A percentile compares a stretch with the other conserved stretches of the same genome.
Evolutionary conservation across 1,139 yeast species (phyloP).

Genomic region (Trichomonascaceae sp.): DNA sequence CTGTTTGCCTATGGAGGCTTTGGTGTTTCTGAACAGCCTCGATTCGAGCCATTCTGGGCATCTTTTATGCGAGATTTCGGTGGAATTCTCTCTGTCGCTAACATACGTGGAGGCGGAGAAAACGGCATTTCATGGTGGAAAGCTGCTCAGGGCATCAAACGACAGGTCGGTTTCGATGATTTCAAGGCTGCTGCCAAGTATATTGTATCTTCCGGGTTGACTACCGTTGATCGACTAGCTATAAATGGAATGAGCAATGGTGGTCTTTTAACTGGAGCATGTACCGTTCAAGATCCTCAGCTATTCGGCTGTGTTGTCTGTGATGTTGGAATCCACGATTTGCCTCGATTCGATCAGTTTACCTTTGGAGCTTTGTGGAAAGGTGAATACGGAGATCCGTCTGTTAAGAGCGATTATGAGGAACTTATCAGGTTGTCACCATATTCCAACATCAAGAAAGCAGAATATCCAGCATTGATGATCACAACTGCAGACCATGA

Average conservation of each 20-base stretch:
- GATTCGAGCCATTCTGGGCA: slow-evolving; percentile 6
- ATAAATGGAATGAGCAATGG: slow-evolving; percentile 10
- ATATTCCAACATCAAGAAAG: slow-evolving; percentile 6
- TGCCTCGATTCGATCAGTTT: slow-evolving; percentile 10
- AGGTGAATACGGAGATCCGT: slow-evolving; percentile 10
- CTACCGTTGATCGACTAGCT: slow-evolving; percentile 1
- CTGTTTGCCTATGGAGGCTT: slow-evolving; percentile 10
- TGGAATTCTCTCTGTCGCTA: slow-evolving; percentile 8
- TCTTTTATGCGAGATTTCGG: slow-evolving; percentile 9
- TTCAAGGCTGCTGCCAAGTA: slow-evolving; percentile 9
- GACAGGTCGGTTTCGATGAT: slow-evolving; percentile 9
- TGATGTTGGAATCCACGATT: slow-evolving; percentile 9
- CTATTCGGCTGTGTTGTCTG: slow-evolving; percentile 10
- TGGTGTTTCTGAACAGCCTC: slow-evolving; percentile 6
- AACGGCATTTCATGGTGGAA: slow-evolving; percentile 10
- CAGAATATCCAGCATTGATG: slow-evolving; percentile 6
- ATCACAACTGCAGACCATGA: slow-evolving; percentile 10
- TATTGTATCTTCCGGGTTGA: slow-evolving; percentile 7
- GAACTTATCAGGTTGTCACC: slow-evolving; percentile 6
- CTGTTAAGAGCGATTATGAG: slow-evolving; percentile 1
- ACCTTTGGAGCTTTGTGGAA: slow-evolving; percentile 10
- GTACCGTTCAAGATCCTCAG: slow-evolving; percentile 8
- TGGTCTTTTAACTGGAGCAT: slow-evolving; percentile 9
- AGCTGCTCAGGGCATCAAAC: slow-evolving; percentile 8
- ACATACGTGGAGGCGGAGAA: slow-evolving; percentile 9